Base-by-base conservation (phyloP, 805 yeast species). In the Myxozyma geophila region DNA sequence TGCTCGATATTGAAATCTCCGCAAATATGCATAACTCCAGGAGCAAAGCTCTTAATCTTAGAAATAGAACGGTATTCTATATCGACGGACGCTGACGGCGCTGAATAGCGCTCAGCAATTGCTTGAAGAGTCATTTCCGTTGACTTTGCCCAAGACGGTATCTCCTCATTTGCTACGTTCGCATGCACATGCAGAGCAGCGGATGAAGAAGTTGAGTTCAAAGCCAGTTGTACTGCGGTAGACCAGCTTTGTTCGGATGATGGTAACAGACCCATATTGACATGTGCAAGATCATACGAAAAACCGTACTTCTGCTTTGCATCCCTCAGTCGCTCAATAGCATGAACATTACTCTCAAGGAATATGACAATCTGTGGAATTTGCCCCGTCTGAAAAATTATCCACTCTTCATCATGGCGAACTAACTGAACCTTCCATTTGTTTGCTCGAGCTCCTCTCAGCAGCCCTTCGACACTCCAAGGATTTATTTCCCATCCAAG, bases 401-500 rank as follows among this genome's bases (percentile, higher is more conserved):
- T 75, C 62, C 80, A 80, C 1, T 63, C 64, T 39, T 81, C 80
- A 4, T 71, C 71, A 1, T 57, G 63, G 12, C 69, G 67, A 0
- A 85, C 74, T 2, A 79, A 67, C 49, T 74, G 73, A 59, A 77
- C 79, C 2, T 68, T 72, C 71, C 81, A 78, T 9, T 76, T 74
- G 67, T 86, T 88, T 2, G 69, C 72, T 1, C 60, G 46, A 4
- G 87, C 80, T 0, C 92, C 92, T 48, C 85, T 77, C 1, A 75
- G 70, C 44, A 90, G 77, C 0, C 96, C 97, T 68, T 86, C 85
- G 3, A 88, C 81, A 51, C 93, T 88, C 95, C 95, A 90, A 1
- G 90, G 89, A 70, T 91, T 90, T 50, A 90, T 74, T 66, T 90
- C 97, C 90, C 96, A 90, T 71, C 96, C 86, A 54, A 85, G 81